Base-by-base conservation (phyloP, 805 yeast species). In the Sugiyamaella qingdaonensis region DNA sequence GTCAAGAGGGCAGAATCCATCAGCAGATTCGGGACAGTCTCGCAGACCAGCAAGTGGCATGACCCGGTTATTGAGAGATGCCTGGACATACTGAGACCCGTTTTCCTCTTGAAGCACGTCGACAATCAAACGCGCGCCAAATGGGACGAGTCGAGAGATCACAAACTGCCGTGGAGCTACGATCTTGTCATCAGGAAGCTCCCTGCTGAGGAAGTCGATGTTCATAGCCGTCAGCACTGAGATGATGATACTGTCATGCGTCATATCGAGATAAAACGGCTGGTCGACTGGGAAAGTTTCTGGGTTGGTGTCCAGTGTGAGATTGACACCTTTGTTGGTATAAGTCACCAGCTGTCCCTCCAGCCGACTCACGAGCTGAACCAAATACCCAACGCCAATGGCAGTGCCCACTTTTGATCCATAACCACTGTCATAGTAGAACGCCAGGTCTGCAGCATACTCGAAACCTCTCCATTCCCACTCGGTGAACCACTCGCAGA, bases 241-340 rank as follows among this genome's bases (percentile, higher is more conserved):
- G 57, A 82, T 72, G 42, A 86, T 67, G 57, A 84, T 85, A 37
- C 85, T 78, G 65, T 88, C 95, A 64, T 88, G 95, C n/a, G 88
- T 75, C 71, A 86, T 84, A 58, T 82, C 84, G 57, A 85, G 74
- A 74, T 84, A 84, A 43, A 86, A 72, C 54, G 79, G 77, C 63
- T 66, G 78, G 54, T 72, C 75, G 29, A 68, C 57, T n/a, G 77
- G 77, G 65, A 73, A 73, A 10, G 66, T 63, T 19, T 51, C 64
- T 10, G 62, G 56, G 53, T 52, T 49, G 48, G 54, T 41, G 51
- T 65, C 67, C 5, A 69, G 59, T 5, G 78, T 75, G 11, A 73
- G 67, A 60, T 79, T 83, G 54, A 75, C 76, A 34, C 78, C 78
- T 31, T 41, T 44, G 51, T 77, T 75, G 55, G 73, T 66, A 58